These are phyloP conservation scores for Epichloe coenophiala DNA, from an alignment of 2,329 filamentous ascomycete genomes.

Conservation along the genomic window DNA sequence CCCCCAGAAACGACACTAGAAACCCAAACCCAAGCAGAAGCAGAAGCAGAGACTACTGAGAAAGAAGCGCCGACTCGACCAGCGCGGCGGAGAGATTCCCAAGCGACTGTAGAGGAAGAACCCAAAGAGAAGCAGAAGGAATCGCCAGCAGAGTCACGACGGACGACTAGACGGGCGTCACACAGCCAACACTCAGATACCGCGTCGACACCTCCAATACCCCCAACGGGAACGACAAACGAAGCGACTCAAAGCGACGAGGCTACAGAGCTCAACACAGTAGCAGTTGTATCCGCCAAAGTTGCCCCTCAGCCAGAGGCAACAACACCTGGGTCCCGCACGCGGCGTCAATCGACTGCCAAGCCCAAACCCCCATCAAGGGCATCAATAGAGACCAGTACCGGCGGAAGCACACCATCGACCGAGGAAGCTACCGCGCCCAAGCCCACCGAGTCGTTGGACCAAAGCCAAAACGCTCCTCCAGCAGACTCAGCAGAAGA, in stretches of 20 bases:
- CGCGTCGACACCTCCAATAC: not conserved
- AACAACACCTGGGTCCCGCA: not conserved
- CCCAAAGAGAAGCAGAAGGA: not conserved
- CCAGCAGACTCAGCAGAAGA: not conserved
- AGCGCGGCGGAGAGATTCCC: not conserved
- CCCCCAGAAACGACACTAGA: not conserved
- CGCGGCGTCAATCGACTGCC: slow-evolving; percentile 1
- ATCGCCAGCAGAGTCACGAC: not conserved
- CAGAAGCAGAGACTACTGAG: not conserved
- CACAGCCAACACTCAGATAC: slow-evolving; percentile 3
- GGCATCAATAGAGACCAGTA: slow-evolving; percentile 1
- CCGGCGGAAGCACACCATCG: not conserved
- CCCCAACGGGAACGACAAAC: not conserved
- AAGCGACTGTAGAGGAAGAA: not conserved
- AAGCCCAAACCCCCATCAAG: not conserved
- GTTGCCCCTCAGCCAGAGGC: not conserved
- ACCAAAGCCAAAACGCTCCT: not conserved
- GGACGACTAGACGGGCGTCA: slow-evolving; percentile 1
- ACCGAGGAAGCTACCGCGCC: not conserved
- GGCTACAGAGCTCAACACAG: not conserved
- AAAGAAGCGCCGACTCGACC: not conserved
- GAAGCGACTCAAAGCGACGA: not conserved
- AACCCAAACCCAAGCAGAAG: no score
- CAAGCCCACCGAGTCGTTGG: not conserved
- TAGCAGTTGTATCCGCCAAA: not conserved